phyloP scores from a whole-genome alignment of 2,329 filamentous ascomycete genomes.

The Phialophora macrospora region DNA sequence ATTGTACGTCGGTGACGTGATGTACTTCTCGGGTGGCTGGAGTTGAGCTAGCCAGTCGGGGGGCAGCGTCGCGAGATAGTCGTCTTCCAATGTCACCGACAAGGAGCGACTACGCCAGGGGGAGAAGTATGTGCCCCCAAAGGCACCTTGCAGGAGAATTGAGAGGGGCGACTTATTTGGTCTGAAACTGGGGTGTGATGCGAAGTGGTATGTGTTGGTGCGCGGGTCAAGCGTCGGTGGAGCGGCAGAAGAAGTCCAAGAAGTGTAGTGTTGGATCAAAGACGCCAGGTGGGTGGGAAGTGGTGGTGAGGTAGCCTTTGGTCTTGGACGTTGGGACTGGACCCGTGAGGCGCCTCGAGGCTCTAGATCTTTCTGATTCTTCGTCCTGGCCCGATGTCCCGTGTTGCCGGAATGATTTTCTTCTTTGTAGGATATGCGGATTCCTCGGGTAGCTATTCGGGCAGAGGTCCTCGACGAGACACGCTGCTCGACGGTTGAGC shows the following conservation, averaged over 20 bases:
- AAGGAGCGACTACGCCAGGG: constrained; percentile 54
- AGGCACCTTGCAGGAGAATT: constrained; percentile 58
- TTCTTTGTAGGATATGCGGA: constrained; percentile 46
- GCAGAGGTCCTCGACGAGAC: constrained; percentile 54
- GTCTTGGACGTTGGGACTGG: neutral
- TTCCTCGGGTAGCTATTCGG: constrained; percentile 51
- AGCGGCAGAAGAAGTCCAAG: constrained; percentile 50
- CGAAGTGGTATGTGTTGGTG: constrained; percentile 55
- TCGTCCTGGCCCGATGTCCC: constrained; percentile 31
- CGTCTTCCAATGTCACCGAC: constrained; percentile 49
- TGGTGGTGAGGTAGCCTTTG: constrained; percentile 1
- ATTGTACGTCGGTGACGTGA: constrained; percentile 52
- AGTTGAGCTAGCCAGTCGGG: constrained; percentile 51
- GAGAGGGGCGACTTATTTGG: constrained; percentile 61
- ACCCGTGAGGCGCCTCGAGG: neutral
- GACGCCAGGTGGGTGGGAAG: constrained; percentile 32
- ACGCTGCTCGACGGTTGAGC: constrained; percentile 20
- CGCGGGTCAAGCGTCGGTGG: constrained; percentile 49
- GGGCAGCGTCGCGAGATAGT: constrained; percentile 55
- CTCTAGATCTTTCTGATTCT: neutral
- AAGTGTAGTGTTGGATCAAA: constrained; percentile 48
- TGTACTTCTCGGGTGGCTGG: constrained; percentile 44
- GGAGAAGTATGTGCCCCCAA: constrained; percentile 60
- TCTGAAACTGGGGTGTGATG: constrained; percentile 51
- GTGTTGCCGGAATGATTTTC: neutral